Base-by-base conservation (phyloP, 768 basidiomycete genomes). In the Agrocybe pediades region DNA sequence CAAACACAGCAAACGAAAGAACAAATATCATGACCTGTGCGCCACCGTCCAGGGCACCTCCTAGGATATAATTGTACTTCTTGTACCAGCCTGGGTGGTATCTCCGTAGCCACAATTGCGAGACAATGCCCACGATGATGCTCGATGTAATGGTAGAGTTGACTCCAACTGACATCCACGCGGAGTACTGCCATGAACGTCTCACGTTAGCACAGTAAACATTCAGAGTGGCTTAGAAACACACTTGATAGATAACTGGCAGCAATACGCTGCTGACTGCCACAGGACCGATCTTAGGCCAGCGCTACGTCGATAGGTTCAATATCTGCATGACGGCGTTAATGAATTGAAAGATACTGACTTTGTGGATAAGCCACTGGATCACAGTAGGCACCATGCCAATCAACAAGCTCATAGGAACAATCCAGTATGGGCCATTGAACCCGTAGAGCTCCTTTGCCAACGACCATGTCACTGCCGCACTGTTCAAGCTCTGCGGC, bases 1-100 rank as follows among this genome's bases (percentile, higher is more conserved):
- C 85, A 58, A 82, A 84, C 20, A 86, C 83, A 2, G 84, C 83
- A 64, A 86, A 87, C 0, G 84, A 83, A 4, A 84, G 70, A 33
- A 87, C 72, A 62, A 85, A 84, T 25, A 83, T 75, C 81, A 85
- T 84, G 45, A 84, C 75, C 62, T 86, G 85, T 15, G 82, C 80
- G 8, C 86, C 85, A 23, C 85, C 85, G 60, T 86, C 84, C 29
- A 86, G 69, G 6, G 81, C 87, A 39, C 85, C 88, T 24, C 84
- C 84, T 3, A 88, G 67, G 33, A 86, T 80, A 61, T 85, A 86
- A 62, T 87, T 86, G 65, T 85, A 85, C 60, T 74, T 76, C 61
- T 80, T 78, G 68, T 85, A 89, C 86, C 86, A 90, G 13, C 77
- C 76, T 1, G 87, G 83, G 52, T 84, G 71, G 54, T 79, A 77